Percentiles rank a stretch among this genome's conserved stretches.
Conservation (phyloP, 2,329 filamentous ascomycete species). For the Coniochaeta ligniaria region DNA sequence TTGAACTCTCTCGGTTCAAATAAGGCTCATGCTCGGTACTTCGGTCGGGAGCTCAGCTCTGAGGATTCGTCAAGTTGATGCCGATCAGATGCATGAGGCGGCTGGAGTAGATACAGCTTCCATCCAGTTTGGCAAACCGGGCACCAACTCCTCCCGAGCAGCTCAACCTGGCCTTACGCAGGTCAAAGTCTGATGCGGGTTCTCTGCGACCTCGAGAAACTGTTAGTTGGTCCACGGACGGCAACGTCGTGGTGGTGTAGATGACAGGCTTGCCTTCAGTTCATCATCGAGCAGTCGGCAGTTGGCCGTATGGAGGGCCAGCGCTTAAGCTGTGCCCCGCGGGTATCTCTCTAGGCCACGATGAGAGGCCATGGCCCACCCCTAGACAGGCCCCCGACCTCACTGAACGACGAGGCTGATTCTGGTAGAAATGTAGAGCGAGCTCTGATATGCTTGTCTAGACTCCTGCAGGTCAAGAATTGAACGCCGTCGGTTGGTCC, state of each 20-base stretch:
- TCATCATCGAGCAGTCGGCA: background rate
- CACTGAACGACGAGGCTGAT: background rate
- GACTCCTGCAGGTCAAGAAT: background rate
- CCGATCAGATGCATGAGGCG: too few relatives aligned
- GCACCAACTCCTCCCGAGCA: too few relatives aligned
- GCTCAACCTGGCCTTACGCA: background rate
- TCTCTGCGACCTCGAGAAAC: background rate
- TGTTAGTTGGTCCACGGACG: background rate
- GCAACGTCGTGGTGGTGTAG: background rate
- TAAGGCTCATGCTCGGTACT: background rate
- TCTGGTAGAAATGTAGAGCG: background rate
- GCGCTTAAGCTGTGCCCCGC: constrained; percentile 1
- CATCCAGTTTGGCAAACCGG: background rate
- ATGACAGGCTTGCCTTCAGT: background rate
- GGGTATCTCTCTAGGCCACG: background rate
- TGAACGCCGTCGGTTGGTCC: background rate
- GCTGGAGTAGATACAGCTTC: background rate
- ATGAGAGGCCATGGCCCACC: background rate
- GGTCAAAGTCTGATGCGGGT: background rate
- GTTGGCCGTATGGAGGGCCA: background rate
- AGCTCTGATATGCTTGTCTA: too few relatives aligned
- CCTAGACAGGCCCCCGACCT: background rate
- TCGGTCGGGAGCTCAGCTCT: background rate
- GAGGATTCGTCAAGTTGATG: too few relatives aligned
- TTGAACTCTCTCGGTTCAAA: background rate